These are phyloP conservation scores for Musa beccarii DNA, from an alignment of 176 grass and related monocot genomes.

Conservation along the genomic window DNA sequence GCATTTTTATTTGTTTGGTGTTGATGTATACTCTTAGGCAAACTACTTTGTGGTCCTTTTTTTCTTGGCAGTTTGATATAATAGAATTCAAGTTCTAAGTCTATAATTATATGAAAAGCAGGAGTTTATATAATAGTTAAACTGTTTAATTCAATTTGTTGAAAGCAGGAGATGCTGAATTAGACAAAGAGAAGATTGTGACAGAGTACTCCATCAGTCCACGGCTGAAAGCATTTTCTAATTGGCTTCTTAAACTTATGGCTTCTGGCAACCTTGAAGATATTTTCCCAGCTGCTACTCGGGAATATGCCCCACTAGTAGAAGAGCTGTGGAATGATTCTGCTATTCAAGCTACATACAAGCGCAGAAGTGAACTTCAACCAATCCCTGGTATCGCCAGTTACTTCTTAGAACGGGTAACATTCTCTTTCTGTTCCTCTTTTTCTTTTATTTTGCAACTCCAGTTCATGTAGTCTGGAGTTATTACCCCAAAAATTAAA, in stretches of 20 bases:
- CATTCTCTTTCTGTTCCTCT: background rate
- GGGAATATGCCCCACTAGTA: constrained; percentile 72
- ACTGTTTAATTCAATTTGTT: constrained; percentile 5
- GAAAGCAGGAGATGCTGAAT: constrained; percentile 27
- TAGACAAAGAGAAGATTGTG: constrained; percentile 24
- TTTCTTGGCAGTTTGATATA: background rate
- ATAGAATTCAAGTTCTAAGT: background rate
- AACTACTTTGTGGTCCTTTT: background rate
- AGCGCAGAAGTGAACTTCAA: constrained; percentile 50
- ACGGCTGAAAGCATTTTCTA: constrained; percentile 59
- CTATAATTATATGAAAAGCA: background rate
- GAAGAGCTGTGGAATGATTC: constrained; percentile 91
- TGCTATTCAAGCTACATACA: constrained; percentile 94
- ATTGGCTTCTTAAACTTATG: constrained; percentile 89
- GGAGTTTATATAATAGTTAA: background rate
- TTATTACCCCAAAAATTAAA: background rate
- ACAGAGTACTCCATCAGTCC: constrained; percentile 54
- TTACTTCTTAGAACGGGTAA: constrained; percentile 90
- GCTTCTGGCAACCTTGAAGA: constrained; percentile 77
- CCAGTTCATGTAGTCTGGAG: background rate
- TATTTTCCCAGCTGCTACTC: constrained; percentile 72
- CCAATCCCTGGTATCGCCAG: constrained; percentile 53
- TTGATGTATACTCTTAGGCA: background rate
- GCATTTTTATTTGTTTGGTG: background rate
- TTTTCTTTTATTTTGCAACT: background rate